Base-by-base conservation (phyloP, 805 yeast genomes). In the Wickerhamiella azyma region DNA sequence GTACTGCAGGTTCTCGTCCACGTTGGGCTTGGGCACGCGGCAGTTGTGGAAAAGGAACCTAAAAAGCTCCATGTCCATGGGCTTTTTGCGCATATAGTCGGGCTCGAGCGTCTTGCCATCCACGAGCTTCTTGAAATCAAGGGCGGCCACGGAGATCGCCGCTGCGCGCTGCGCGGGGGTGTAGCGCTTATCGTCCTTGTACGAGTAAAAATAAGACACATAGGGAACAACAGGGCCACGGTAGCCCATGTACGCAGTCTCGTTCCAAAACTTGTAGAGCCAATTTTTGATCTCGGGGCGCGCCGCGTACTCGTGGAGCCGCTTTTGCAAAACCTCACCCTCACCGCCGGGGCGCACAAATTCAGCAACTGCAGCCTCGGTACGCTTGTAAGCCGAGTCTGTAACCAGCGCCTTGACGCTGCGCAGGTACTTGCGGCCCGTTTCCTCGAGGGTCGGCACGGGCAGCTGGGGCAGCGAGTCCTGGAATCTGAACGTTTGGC, bases 31-130 rank as follows among this genome's bases (percentile, higher is more conserved):
- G n/a, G 96, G 96, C 44, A 84, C 72, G 56, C 97, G 75, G 48
- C 83, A 75, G 60, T 81, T 84, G 69, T 86, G 85, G 71, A 89
- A 89, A 94, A 89, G 81, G 68, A 77, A 75, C 58, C 75, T 76
- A 74, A 85, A 88, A 29, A 94, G 79, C 63, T 85, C 86, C 97
- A 89, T 89, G 66, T 96, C 89, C 60, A 77, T 81, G n/a, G 96
- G 94, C 53, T 69, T 70, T 45, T 77, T 79, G 65, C 76, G 82
- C 59, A 85, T 67, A 48, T 67, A 63, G 64, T 89, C 97, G 4
- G 95, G 84, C 47, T 79, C 85, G 55, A 89, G 69, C 13, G 81
- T 68, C 63, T 84, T 88, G 50, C 66, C 66, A 59, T 81, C 89
- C 47, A 85, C 71, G 42, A 72, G 60, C 49, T 71, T 71, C 69